Percentiles rank a stretch among this genome's conserved stretches.
These are phyloP conservation scores for Castanopsis chinensis DNA, from an alignment of 306 rosid genomes.

Conservation along the genomic window DNA sequence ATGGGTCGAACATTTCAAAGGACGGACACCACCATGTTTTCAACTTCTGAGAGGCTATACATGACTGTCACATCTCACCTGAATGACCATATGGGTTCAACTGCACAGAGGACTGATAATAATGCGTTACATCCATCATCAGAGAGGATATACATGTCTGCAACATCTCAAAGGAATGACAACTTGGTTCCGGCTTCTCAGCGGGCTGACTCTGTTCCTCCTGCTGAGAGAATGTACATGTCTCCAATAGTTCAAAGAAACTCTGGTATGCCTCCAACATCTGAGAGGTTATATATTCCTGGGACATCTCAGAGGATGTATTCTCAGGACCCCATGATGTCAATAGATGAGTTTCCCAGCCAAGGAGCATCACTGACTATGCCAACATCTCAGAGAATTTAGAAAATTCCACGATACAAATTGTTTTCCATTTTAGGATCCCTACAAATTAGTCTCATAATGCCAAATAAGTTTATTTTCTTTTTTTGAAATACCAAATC, in stretches of 20 bases:
- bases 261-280: constrained; percentile 17
- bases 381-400: constrained; percentile 43
- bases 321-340: constrained; percentile 38
- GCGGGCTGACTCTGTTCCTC: constrained; percentile 29
- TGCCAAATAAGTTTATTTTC: not conserved
- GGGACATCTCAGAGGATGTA: constrained; percentile 46
- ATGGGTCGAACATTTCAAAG: constrained; percentile 31
- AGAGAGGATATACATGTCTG: constrained; percentile 39
- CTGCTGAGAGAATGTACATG: constrained; percentile 39
- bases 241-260: constrained; percentile 41
- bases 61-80: constrained; percentile 26
- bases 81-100: constrained; percentile 30
- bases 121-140: constrained; percentile 32
- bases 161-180: constrained; percentile 43
- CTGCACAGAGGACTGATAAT: constrained; percentile 37
- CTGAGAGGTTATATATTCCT: constrained; percentile 48
- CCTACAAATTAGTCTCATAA: not conserved
- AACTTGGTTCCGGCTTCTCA: constrained; percentile 36
- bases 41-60: constrained; percentile 39
- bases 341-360: constrained; percentile 52
- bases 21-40: constrained; percentile 25
- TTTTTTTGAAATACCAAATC: not conserved
- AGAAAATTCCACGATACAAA: constrained; percentile 3
- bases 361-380: constrained; percentile 42
- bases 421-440: constrained; percentile 1